phyloP scores from a whole-genome alignment of 495 filamentous ascomycete genomes.

The Podospora didyma region DNA sequence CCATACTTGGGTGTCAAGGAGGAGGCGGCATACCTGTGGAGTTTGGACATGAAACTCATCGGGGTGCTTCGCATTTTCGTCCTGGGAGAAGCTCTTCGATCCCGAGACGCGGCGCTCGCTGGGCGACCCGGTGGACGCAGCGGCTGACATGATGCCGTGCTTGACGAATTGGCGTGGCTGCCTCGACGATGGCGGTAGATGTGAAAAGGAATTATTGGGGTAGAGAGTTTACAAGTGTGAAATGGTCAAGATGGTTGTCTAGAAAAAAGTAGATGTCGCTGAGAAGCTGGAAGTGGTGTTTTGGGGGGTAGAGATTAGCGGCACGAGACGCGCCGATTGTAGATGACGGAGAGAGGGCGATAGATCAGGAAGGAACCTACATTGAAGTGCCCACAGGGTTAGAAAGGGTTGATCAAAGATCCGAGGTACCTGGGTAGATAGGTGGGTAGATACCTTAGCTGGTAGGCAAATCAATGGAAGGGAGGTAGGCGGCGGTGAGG shows the following conservation, averaged over 20 bases:
- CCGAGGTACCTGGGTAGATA: no score
- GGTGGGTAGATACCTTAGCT: no score
- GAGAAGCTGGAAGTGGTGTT: constrained; percentile 8
- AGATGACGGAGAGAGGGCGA: not conserved
- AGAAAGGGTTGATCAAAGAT: no score
- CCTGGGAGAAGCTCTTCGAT: constrained; percentile 33
- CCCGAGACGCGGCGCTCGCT: constrained; percentile 34
- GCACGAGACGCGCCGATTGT: not conserved
- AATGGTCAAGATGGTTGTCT: constrained; percentile 25
- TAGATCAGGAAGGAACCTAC: not conserved
- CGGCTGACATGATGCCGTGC: constrained; percentile 40
- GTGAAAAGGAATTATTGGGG: constrained; percentile 1
- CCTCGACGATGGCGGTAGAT: not conserved
- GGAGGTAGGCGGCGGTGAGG: no score
- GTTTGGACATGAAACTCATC: constrained; percentile 13
- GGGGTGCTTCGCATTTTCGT: constrained; percentile 38
- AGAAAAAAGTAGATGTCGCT: constrained; percentile 23
- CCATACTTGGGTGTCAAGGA: not conserved
- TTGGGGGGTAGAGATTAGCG: constrained; percentile 7
- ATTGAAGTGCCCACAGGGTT: no score
- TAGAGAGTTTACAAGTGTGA: constrained; percentile 14
- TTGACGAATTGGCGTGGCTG: not conserved
- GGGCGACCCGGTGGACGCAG: constrained; percentile 47
- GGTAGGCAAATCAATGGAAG: no score
- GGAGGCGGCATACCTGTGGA: constrained; percentile 12